Percentiles rank a stretch among this genome's conserved stretches.
phyloP scores from a whole-genome alignment of 768 basidiomycete genomes.

The Termitomyces titanicus region DNA sequence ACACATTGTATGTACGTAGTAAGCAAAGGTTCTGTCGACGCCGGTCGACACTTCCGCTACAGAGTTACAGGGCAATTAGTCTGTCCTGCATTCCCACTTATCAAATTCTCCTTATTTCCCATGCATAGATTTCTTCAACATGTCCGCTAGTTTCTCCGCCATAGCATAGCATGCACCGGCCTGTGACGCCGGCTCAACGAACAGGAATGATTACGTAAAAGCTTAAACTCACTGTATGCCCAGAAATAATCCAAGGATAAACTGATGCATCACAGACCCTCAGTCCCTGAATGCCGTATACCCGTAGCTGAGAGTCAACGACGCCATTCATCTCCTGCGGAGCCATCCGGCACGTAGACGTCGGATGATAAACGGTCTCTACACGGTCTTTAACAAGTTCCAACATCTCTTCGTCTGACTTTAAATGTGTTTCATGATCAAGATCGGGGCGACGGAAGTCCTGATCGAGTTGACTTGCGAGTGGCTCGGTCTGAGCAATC shows the following conservation, averaged over 20 bases:
- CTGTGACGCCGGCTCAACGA: neutral
- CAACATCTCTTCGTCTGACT: slow-evolving; percentile 35
- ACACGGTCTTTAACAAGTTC: slow-evolving; percentile 35
- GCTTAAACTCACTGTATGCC: slow-evolving; percentile 30
- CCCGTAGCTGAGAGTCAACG: slow-evolving; percentile 39
- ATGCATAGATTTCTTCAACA: slow-evolving; percentile 9
- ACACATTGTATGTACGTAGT: too few species aligned
- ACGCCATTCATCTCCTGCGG: slow-evolving; percentile 36
- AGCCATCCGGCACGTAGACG: slow-evolving; percentile 44
- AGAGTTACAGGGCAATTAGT: too few species aligned
- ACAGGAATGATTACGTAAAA: neutral
- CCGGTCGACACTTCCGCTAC: too few species aligned
- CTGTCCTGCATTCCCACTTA: too few species aligned
- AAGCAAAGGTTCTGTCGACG: too few species aligned
- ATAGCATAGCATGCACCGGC: slow-evolving; percentile 15
- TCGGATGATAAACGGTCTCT: slow-evolving; percentile 44
- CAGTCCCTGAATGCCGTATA: slow-evolving; percentile 40
- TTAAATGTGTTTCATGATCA: slow-evolving; percentile 31
- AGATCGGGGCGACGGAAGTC: slow-evolving; percentile 26
- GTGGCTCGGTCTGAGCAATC: slow-evolving; percentile 32
- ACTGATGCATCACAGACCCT: slow-evolving; percentile 40
- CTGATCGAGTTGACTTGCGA: slow-evolving; percentile 28
- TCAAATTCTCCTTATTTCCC: too few species aligned
- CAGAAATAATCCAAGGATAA: slow-evolving; percentile 37
- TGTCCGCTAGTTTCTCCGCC: slow-evolving; percentile 14